Evolutionary conservation across 352 stramenopile genomes (phyloP).

Genomic region (Globisporangium rhizosaccharum): DNA sequence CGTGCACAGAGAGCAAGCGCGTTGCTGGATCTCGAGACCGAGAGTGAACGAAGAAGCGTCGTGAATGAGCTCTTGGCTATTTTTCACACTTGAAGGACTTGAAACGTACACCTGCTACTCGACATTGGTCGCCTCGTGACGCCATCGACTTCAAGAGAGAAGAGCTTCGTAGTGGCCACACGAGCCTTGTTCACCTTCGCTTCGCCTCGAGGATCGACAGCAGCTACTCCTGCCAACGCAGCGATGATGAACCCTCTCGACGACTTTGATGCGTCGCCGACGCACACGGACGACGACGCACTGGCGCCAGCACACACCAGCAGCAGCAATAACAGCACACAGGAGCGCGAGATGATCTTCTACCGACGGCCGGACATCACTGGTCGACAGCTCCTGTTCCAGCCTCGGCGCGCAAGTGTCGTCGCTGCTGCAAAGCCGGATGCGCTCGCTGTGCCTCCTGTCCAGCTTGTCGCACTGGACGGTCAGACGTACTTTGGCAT

Average conservation of each 20-base stretch:
- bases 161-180: too few relatives aligned
- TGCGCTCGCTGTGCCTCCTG: slow-evolving; percentile 14
- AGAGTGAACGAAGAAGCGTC: background rate
- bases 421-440: slow-evolving; percentile 1
- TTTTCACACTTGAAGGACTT: too few relatives aligned
- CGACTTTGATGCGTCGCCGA: slow-evolving; percentile 16
- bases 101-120: too few relatives aligned
- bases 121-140: too few relatives aligned
- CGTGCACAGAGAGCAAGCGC: background rate
- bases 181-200: too few relatives aligned
- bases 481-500: slow-evolving; percentile 39
- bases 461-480: slow-evolving; percentile 45
- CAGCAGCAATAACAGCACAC: background rate
- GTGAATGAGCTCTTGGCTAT: background rate
- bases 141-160: too few relatives aligned
- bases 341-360: slow-evolving; percentile 36
- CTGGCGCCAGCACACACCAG: background rate
- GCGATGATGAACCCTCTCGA: slow-evolving; percentile 35
- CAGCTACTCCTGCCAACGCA: background rate
- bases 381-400: slow-evolving; percentile 21
- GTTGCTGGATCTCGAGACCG: too few relatives aligned
- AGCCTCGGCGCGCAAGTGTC: slow-evolving; percentile 4
- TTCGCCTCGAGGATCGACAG: background rate
- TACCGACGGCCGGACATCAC: slow-evolving; percentile 40
- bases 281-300: slow-evolving; percentile 2